Evolutionary conservation across 1,284 basidiomycete species (phyloP), one percentile per base, ranked within the genome.

Genomic region (Amylostereum chailletii): DNA sequence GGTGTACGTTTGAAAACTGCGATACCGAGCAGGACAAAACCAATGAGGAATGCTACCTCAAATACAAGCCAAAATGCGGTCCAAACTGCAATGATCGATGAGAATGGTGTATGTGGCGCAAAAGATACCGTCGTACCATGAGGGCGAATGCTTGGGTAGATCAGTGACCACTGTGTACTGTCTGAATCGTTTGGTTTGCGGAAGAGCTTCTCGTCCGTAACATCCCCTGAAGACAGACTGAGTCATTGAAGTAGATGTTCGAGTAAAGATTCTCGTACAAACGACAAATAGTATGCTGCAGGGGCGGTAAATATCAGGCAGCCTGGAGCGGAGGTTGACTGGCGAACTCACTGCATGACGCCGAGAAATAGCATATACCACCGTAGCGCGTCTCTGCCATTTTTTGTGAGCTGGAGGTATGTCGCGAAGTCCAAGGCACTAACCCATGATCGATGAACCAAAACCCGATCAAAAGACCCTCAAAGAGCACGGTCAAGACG

Each of bases 381-480:
- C 50, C 87, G 75, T 44, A 90, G 57, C 33, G 79, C 74, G 53
- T 74, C 63, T 60, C 86, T 79, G 67, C 8, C 53, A 19, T 38
- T 43, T 31, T n/a, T 30, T 55, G 40, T 54, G 47, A 29, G 44
- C 19, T 19, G 19, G 44, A 34, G 42, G 34, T 47, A 29, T 42
- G 46, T 10, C 29, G 43, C 42, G 33, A 48, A 48, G 39, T 48
- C 37, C 31, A 34, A 42, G 51, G 42, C 7, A 70, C 81, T 50
- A 59, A 90, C 86, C 74, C 87, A 61, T 90, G 88, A 57, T 81
- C 84, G 51, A 90, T 76, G 61, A 90, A 90, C 87, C 88, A 90
- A 58, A 90, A 90, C 1, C 85, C 87, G 50, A 90, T 74, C 32
- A 90, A 70, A 30, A 90, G 65, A 11, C 75, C 86, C 65, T 90